Conservation (phyloP, 1,284 basidiomycete species). For the Taiwanofungus camphoratus region DNA sequence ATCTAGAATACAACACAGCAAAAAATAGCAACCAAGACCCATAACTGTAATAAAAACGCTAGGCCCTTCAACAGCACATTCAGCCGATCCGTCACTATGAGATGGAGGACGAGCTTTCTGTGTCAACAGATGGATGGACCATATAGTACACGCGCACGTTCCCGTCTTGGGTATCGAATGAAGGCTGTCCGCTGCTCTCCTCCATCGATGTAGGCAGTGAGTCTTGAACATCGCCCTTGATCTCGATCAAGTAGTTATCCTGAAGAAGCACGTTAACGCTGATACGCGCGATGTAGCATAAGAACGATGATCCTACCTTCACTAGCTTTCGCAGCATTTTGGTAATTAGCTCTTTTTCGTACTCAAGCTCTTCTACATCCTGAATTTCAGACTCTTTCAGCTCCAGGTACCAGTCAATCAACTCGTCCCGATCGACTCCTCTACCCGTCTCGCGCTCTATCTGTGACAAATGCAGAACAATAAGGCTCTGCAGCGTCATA, state of each 20-base stretch:
- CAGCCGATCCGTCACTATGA: slow-evolving; percentile 8
- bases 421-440: slow-evolving; percentile 83
- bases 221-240: slow-evolving; percentile 77
- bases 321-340: slow-evolving; percentile 90
- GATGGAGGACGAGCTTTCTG: slow-evolving; percentile 42
- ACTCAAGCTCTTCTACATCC: slow-evolving; percentile 86
- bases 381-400: slow-evolving; percentile 80
- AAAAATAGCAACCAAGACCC: not conserved
- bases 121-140: slow-evolving; percentile 78
- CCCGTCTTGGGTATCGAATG: slow-evolving; percentile 40
- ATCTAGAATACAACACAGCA: not conserved
- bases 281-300: not conserved
- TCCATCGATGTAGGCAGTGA: slow-evolving; percentile 60
- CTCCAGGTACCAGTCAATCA: slow-evolving; percentile 97
- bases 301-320: slow-evolving; percentile 56
- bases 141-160: slow-evolving; percentile 72
- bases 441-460: slow-evolving; percentile 72
- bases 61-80: not conserved
- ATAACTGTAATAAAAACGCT: not conserved
- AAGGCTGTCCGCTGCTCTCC: slow-evolving; percentile 47
- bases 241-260: slow-evolving; percentile 85
- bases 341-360: slow-evolving; percentile 84
- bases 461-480: slow-evolving; percentile 79
- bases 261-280: slow-evolving; percentile 26
- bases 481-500: slow-evolving; percentile 83